These are phyloP conservation scores for Aspergillus sojae DNA, from an alignment of 2,329 filamentous ascomycete species.

Conservation along the genomic window DNA sequence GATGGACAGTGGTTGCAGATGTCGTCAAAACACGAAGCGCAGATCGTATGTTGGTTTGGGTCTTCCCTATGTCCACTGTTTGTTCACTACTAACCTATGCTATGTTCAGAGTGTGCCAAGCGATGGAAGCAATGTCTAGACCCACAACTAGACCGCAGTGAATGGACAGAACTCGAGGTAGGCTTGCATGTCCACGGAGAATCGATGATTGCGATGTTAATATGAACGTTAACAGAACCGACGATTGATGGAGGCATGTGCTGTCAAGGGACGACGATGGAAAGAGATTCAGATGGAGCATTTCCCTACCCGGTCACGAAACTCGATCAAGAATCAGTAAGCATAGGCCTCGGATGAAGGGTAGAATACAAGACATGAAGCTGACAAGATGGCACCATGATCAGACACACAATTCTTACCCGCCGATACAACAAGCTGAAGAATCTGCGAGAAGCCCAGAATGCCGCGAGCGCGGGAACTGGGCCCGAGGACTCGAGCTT, in stretches of 20 bases:
- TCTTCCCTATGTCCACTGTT: too few relatives aligned
- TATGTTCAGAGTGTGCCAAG: neutral
- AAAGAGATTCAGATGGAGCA: neutral
- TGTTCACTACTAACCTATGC: neutral
- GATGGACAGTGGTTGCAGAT: constrained; percentile 1
- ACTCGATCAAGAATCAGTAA: neutral
- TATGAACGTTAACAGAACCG: neutral
- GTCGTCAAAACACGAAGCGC: constrained; percentile 2
- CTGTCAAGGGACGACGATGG: neutral
- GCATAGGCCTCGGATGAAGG: neutral
- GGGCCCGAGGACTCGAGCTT: neutral
- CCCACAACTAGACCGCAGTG: neutral
- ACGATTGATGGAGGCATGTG: constrained; percentile 1
- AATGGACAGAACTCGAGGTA: constrained; percentile 1
- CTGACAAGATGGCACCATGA: neutral
- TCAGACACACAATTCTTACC: neutral
- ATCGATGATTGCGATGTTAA: neutral
- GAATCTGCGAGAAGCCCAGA: neutral
- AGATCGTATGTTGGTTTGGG: neutral
- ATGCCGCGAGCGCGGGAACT: neutral
- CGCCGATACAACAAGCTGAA: neutral
- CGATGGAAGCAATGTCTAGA: constrained; percentile 1
- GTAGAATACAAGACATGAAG: neutral
- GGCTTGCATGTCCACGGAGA: neutral
- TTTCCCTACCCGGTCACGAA: neutral